Conservation (phyloP, 106 monocot genomes). For the Triglochin maritima region DNA sequence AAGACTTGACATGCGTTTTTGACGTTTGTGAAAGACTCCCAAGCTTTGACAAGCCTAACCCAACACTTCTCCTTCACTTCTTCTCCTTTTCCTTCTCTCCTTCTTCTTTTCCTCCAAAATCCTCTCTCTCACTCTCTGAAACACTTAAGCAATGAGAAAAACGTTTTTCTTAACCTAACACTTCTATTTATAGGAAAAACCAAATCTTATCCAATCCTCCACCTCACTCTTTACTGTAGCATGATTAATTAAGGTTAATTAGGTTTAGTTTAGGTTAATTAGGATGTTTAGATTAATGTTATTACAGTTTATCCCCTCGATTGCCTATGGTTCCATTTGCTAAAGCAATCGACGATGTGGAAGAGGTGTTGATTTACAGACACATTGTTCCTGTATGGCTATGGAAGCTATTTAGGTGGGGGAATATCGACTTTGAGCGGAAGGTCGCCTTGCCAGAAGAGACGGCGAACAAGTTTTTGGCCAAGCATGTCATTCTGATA, state of each 20-base stretch:
- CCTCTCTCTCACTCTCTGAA: too few species aligned
- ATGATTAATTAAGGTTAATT: too few species aligned
- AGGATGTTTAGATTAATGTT: too few species aligned
- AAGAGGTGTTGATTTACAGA: conserved; percentile 7
- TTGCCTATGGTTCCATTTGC: conserved; percentile 5
- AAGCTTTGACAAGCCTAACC: too few species aligned
- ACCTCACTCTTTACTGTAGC: conserved; percentile 3
- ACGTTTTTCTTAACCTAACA: too few species aligned
- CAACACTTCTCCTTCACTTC: too few species aligned
- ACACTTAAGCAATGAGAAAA: too few species aligned
- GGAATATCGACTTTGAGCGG: conserved; percentile 14
- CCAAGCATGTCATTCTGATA: conserved; percentile 1
- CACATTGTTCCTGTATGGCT: conserved; percentile 5
- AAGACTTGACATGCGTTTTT: conserved; percentile 18
- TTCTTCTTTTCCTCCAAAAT: too few species aligned
- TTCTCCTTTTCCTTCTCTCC: too few species aligned
- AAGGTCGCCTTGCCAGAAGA: conserved; percentile 16
- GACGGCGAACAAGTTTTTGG: conserved; percentile 19
- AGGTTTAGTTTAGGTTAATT: too few species aligned
- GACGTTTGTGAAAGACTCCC: conserved; percentile 13
- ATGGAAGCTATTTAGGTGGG: conserved; percentile 11
- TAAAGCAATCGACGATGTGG: conserved; percentile 5
- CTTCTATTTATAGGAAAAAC: too few species aligned
- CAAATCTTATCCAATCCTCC: too few species aligned
- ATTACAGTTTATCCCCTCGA: conserved; percentile 6